These are phyloP conservation scores for Colletotrichum gloeosporioides DNA, from an alignment of 2,329 filamentous ascomycete genomes.

Conservation along the genomic window DNA sequence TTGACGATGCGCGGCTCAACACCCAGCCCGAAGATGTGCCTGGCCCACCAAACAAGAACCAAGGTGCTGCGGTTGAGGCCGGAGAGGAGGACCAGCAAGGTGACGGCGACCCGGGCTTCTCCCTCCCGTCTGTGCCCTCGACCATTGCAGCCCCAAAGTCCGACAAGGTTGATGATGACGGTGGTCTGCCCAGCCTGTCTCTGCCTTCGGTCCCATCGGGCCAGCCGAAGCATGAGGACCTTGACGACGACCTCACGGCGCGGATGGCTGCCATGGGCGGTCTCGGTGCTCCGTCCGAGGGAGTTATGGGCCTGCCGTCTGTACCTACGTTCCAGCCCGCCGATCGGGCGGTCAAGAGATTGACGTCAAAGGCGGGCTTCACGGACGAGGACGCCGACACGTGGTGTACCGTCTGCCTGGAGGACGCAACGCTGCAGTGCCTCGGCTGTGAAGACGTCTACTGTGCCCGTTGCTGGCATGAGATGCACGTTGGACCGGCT, in stretches of 20 bases:
- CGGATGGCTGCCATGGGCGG: conserved; percentile 58
- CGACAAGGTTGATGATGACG: not conserved
- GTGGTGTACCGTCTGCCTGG: conserved; percentile 85
- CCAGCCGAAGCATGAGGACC: conserved; percentile 40
- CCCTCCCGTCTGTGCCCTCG: conserved; percentile 46
- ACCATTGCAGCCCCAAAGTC: conserved; percentile 32
- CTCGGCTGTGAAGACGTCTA: conserved; percentile 79
- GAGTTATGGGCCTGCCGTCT: conserved; percentile 45
- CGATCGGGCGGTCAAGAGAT: conserved; percentile 42
- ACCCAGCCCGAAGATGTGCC: not conserved
- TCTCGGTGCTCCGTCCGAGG: conserved; percentile 32
- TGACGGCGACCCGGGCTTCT: conserved; percentile 21
- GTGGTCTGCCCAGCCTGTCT: conserved; percentile 32
- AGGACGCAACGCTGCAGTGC: conserved; percentile 77
- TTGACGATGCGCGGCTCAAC: conserved; percentile 50
- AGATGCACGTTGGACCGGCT: conserved; percentile 75
- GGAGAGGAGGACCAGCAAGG: conserved; percentile 14
- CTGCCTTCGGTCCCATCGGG: conserved; percentile 54
- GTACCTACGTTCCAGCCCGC: conserved; percentile 56
- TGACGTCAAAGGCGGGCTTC: conserved; percentile 48
- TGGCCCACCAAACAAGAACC: not conserved
- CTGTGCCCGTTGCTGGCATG: conserved; percentile 79
- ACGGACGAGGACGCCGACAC: conserved; percentile 75
- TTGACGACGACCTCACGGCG: conserved; percentile 52
- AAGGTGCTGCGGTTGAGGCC: not conserved